Evolutionary conservation across 176 grass and related monocot genomes (phyloP).

Genomic region (Tuctoria greenei): DNA sequence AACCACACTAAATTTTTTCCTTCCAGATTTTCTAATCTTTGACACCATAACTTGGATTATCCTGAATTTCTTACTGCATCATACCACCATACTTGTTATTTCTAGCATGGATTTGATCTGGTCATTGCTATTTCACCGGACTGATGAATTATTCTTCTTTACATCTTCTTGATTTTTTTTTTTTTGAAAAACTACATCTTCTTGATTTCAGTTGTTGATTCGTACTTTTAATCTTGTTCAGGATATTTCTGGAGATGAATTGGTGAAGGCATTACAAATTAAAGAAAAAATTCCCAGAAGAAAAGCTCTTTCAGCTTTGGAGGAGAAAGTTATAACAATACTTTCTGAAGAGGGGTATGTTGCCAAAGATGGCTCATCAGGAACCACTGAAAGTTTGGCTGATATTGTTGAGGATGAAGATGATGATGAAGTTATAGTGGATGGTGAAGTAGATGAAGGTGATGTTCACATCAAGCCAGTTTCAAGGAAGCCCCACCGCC

Average conservation of each 20-base stretch:
- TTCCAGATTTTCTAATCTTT: not conserved
- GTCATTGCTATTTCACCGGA: conserved; percentile 1
- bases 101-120: conserved; percentile 2
- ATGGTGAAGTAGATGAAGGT: conserved; percentile 98
- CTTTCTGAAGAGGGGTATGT: conserved; percentile 90
- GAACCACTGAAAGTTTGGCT: conserved; percentile 48
- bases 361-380: conserved; percentile 56
- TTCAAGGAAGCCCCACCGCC: conserved; percentile 51
- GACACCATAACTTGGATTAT: not conserved
- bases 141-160: conserved; percentile 8
- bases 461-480: conserved; percentile 94
- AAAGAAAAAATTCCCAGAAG: conserved; percentile 89
- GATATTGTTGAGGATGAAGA: conserved; percentile 72
- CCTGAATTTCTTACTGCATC: not conserved
- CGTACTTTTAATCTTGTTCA: conserved; percentile 46
- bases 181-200: too few relatives aligned
- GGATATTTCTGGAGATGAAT: conserved; percentile 92
- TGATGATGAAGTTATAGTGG: conserved; percentile 78
- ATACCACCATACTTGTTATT: conserved; percentile 17
- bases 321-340: conserved; percentile 86
- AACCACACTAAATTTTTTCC: not conserved
- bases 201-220: conserved; percentile 12
- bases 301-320: conserved; percentile 77
- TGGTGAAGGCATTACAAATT: conserved; percentile 92
- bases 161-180: not conserved